These are phyloP conservation scores for Meripilus lineatus DNA, from an alignment of 1,284 basidiomycete genomes.

Conservation along the genomic window DNA sequence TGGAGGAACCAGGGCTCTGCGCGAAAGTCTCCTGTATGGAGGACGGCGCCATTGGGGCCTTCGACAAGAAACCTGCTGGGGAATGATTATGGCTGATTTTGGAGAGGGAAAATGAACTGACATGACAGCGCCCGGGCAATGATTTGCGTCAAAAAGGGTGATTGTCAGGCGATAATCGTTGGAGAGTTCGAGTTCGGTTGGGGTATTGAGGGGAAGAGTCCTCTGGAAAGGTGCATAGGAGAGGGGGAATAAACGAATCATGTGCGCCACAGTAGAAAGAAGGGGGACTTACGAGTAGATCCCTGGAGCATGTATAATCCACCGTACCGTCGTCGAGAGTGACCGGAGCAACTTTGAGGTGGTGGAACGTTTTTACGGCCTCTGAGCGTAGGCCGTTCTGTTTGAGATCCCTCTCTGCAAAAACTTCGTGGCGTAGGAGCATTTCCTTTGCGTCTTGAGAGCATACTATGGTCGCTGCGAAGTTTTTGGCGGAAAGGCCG, in stretches of 20 bases:
- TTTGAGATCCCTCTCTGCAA: constrained; percentile 53
- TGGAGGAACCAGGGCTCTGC: constrained; percentile 80
- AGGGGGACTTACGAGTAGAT: constrained; percentile 51
- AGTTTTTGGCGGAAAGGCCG: constrained; percentile 66
- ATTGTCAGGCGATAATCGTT: constrained; percentile 59
- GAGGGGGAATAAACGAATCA: background rate
- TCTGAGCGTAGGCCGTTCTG: constrained; percentile 50
- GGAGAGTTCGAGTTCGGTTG: constrained; percentile 58
- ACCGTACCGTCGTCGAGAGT: constrained; percentile 39
- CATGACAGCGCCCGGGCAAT: constrained; percentile 93
- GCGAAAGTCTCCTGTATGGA: constrained; percentile 92
- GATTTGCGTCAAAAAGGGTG: constrained; percentile 88
- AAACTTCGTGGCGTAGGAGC: constrained; percentile 71
- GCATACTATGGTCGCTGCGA: constrained; percentile 66
- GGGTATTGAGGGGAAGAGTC: constrained; percentile 53
- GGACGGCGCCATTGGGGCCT: constrained; percentile 62
- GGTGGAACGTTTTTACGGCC: constrained; percentile 57
- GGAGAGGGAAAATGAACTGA: constrained; percentile 32
- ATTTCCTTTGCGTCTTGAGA: constrained; percentile 80
- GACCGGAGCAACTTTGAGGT: constrained; percentile 54
- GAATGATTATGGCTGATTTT: background rate
- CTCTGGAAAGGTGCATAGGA: constrained; percentile 37
- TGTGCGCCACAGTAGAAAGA: background rate
- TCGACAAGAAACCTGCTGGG: constrained; percentile 79
- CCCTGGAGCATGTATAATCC: constrained; percentile 48